Conservation (phyloP, 352 stramenopile genomes). For the Globisporangium cederbergense region DNA sequence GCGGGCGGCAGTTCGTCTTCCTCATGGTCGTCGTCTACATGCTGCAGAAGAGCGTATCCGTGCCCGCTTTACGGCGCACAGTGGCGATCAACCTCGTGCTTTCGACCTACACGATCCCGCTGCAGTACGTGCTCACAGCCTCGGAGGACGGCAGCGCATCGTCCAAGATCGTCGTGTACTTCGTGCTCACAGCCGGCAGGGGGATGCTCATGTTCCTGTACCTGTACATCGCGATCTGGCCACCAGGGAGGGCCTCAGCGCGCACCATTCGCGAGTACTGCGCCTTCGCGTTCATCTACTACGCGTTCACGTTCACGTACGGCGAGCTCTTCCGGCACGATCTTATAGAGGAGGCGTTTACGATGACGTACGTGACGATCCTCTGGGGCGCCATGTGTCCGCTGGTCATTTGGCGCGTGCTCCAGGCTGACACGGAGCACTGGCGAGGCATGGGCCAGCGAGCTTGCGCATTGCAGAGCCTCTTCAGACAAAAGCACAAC, state of each 20-base stretch:
- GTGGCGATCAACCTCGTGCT: slow-evolving; percentile 19
- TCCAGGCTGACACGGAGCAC: slow-evolving; percentile 69
- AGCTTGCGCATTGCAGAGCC: slow-evolving; percentile 33
- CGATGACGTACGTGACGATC: slow-evolving; percentile 22
- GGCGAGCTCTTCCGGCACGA: slow-evolving; percentile 19
- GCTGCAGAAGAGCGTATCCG: slow-evolving; percentile 13
- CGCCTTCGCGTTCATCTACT: slow-evolving; percentile 35
- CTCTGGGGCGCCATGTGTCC: slow-evolving; percentile 30
- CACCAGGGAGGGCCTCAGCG: slow-evolving; percentile 42
- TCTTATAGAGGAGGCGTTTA: slow-evolving; percentile 15
- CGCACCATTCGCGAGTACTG: slow-evolving; percentile 41
- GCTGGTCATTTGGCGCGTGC: slow-evolving; percentile 68
- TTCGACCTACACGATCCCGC: slow-evolving; percentile 24
- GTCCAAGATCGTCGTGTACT: slow-evolving; percentile 8
- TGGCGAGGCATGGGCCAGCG: slow-evolving; percentile 64
- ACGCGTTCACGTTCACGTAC: slow-evolving; percentile 17
- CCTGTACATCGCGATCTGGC: slow-evolving; percentile 34
- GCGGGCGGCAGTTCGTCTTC: slow-evolving; percentile 25
- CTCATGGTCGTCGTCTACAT: slow-evolving; percentile 12
- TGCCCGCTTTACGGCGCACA: slow-evolving; percentile 18
- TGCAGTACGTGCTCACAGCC: slow-evolving; percentile 26
- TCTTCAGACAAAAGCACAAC: slow-evolving; percentile 28
- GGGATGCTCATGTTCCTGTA: slow-evolving; percentile 27
- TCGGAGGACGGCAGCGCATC: neutral
- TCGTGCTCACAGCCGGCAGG: slow-evolving; percentile 4